Evolutionary conservation across 805 yeast species (phyloP), one percentile per base, ranked within the genome.

Genomic region (Nakazawaea ambrosiae): DNA sequence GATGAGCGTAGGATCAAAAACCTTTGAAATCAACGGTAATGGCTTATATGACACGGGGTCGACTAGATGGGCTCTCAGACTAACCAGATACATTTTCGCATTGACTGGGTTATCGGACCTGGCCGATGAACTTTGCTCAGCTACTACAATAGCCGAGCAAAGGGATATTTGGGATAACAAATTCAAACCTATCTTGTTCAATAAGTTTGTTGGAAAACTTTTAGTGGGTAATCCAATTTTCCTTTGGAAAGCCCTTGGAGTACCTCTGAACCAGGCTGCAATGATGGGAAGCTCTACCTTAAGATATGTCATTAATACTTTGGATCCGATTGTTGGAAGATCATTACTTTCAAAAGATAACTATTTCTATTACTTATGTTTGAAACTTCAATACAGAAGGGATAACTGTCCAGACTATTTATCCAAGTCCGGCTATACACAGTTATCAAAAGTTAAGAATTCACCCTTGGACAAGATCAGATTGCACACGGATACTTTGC

Each of bases 161-260:
- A 62, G 57, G 41, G 56, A 59, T 39, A 68, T 85, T 40, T 85
- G 92, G 90, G 61, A 73, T 36, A 53, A 58, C 1, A 65, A 66
- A 33, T 68, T 84, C 38, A 74, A 77, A 45, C 92, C 92, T 4
- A 73, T 81, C 4, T 64, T 85, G 33, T 74, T 82, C 60, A 81
- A 80, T 50, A 83, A 85, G 16, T 47, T 81, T 35, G 79, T 83
- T 38, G 77, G 83, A 14, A 73, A 74, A 35, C 50, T 81, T 20
- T 61, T 85, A 35, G 71, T 85, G 29, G 88, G 88, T n/a, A 85
- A 84, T 56, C 89, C 90, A 16, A 56, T 83, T n/a, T 84, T 84
- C 55, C 65, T 85, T 41, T 84, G 95, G 95, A 83, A 81, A 54
- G 94, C 94, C 0, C 66, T 85, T 18, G 94, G 95, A n/a, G 95